Conservation (phyloP, 2,329 filamentous ascomycete genomes). For the Penicillium polonicum region DNA sequence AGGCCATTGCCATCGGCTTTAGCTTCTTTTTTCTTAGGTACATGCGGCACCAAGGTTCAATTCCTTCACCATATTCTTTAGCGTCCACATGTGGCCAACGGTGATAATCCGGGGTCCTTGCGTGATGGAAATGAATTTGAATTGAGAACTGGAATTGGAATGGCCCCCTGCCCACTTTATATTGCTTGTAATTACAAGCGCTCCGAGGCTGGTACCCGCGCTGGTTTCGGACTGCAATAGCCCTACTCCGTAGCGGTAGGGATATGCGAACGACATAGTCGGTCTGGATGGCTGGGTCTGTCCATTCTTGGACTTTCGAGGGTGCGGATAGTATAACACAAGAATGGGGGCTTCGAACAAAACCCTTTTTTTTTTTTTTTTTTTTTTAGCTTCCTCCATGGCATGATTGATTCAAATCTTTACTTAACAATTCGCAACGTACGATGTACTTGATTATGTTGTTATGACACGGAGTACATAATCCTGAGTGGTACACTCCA, state of each 20-base stretch:
- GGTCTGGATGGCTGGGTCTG: not conserved
- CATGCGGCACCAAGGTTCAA: not conserved
- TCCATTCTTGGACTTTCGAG: not conserved
- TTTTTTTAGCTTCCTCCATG: not conserved
- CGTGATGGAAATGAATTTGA: not conserved
- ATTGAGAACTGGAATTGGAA: not conserved
- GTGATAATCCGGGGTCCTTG: constrained; percentile 4
- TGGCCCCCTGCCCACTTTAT: not conserved
- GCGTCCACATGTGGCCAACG: not conserved
- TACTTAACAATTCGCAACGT: not conserved
- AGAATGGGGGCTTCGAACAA: not conserved
- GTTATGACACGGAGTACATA: not conserved
- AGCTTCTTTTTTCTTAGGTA: not conserved
- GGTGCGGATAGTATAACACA: not conserved
- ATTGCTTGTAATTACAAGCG: not conserved
- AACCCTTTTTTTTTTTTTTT: not conserved
- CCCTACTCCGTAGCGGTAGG: not conserved
- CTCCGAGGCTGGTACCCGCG: not conserved
- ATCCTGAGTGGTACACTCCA: not conserved
- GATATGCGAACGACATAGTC: not conserved
- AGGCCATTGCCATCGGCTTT: not conserved
- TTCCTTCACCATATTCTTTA: not conserved
- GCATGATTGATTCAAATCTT: not conserved
- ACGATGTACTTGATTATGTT: not conserved
- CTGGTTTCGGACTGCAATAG: not conserved